phyloP scores from a whole-genome alignment of 2,329 filamentous ascomycete genomes.

The Sporothrix phasma region DNA sequence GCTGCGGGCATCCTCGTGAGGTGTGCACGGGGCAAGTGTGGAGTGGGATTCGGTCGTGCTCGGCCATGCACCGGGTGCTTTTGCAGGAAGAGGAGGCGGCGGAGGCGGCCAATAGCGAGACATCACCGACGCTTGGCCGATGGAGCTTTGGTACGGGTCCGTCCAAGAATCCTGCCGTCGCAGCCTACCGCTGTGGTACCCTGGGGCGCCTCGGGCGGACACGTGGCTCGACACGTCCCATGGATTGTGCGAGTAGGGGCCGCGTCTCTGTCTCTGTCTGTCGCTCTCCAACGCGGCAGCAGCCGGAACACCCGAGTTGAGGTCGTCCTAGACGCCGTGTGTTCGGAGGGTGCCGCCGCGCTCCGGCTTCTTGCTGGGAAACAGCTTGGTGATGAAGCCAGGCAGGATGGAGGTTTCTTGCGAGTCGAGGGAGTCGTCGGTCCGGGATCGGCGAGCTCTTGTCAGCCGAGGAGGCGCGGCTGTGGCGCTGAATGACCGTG shows the following conservation, averaged over 20 bases:
- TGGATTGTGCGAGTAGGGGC: neutral
- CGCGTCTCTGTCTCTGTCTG: neutral
- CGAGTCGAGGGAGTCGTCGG: neutral
- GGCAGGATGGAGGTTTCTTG: slow-evolving; percentile 9
- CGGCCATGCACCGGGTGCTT: neutral
- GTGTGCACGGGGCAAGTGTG: neutral
- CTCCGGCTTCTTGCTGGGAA: slow-evolving; percentile 41
- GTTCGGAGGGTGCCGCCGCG: slow-evolving; percentile 38
- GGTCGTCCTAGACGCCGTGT: slow-evolving; percentile 16
- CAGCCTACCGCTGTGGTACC: neutral
- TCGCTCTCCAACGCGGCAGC: neutral
- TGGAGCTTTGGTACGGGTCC: neutral
- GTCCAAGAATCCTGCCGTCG: neutral
- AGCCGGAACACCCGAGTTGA: neutral
- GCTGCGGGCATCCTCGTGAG: neutral
- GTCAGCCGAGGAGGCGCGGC: too few species aligned
- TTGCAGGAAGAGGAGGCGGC: neutral
- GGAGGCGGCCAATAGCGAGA: neutral
- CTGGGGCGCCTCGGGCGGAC: neutral
- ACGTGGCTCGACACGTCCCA: neutral
- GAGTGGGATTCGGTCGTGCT: neutral
- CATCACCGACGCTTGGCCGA: neutral
- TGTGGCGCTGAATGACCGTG: neutral
- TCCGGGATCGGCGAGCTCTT: neutral
- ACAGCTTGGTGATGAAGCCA: slow-evolving; percentile 33